These are phyloP conservation scores for Starmerella khaoyaiensis DNA, from an alignment of 805 yeast genomes.

Conservation along the genomic window DNA sequence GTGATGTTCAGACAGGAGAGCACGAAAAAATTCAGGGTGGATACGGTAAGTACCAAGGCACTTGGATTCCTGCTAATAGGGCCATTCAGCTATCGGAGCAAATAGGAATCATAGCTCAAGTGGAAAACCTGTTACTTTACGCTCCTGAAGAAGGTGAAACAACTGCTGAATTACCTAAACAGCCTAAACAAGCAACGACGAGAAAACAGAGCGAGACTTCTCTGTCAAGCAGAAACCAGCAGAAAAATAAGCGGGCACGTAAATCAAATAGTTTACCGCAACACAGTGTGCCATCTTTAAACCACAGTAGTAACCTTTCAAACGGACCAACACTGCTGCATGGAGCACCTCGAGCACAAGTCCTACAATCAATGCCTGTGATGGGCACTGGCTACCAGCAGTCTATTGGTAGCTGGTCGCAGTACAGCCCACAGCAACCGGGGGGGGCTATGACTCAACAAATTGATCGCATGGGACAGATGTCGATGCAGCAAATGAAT, in stretches of 20 bases:
- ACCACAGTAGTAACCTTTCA: too few relatives aligned
- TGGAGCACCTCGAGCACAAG: constrained; percentile 13
- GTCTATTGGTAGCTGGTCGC: constrained; percentile 7
- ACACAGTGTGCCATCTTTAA: not conserved
- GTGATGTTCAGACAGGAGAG: constrained; percentile 77
- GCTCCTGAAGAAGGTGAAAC: constrained; percentile 26
- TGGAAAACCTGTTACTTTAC: constrained; percentile 56
- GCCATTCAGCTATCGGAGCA: constrained; percentile 57
- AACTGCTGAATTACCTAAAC: constrained; percentile 31
- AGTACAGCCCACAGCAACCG: constrained; percentile 13
- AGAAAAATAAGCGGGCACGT: constrained; percentile 17
- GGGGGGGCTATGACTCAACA: not conserved
- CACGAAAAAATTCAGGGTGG: constrained; percentile 97
- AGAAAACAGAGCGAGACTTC: constrained; percentile 21
- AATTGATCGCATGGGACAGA: not conserved
- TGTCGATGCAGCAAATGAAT: constrained; percentile 5
- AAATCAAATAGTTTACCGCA: constrained; percentile 10
- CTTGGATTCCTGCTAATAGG: constrained; percentile 81
- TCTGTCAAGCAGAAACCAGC: not conserved
- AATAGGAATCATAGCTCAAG: constrained; percentile 47
- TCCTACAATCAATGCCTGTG: constrained; percentile 18
- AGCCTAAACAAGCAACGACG: constrained; percentile 44
- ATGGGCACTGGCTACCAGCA: not conserved
- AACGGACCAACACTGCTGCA: not conserved
- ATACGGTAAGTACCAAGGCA: constrained; percentile 91